Base-by-base conservation (phyloP, 1,284 basidiomycete species). In the Apiotrichum domesticum region DNA sequence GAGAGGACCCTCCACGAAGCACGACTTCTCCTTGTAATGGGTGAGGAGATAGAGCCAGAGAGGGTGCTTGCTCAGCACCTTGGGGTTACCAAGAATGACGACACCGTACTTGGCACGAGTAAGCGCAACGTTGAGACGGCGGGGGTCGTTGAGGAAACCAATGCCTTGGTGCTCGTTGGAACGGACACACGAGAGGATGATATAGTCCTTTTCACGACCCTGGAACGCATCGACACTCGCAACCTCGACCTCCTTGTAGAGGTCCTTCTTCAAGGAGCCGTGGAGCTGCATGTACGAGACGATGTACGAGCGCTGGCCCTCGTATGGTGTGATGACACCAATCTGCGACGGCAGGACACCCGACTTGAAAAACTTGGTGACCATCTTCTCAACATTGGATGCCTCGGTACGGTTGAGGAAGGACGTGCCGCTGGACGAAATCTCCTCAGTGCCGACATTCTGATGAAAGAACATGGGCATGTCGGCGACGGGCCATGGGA, bases 391-490 rank as follows among this genome's bases (percentile, higher is more conserved):
- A 40, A 98, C 96, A 66, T 98, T 98, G 40, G 91, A 93, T 1
- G 96, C 95, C 75, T 99, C 96, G 37, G 95, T 98, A 71, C 95
- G 85, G 76, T 99, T 98, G 67, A 99, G 82, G 83, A 97, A 98
- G 7, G 95, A 98, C 0, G 96, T 99, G 49, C 96, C 96, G 71
- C 90, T 95, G 56, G 90, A 92, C 32, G 94, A 98, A 63, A 99
- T 98, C 76, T 99, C 96, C 74, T 99, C 96, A 67, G 98, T 96
- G 0, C 96, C 96, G 47, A 98, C 77, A 72, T 98, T 98, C 81
- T 98, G 94, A 78, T 98, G 97, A 81, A 98, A 99, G 81, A 98
- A 96, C 95, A 98, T 98, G 15, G 96, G 96, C 6, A 91, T 93
- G 66, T 93, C 90, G n/a, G 90, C 87, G 37, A 91, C 85, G 4